phyloP scores from a whole-genome alignment of 2,329 filamentous ascomycete genomes.

The Fusarium armeniacum region DNA sequence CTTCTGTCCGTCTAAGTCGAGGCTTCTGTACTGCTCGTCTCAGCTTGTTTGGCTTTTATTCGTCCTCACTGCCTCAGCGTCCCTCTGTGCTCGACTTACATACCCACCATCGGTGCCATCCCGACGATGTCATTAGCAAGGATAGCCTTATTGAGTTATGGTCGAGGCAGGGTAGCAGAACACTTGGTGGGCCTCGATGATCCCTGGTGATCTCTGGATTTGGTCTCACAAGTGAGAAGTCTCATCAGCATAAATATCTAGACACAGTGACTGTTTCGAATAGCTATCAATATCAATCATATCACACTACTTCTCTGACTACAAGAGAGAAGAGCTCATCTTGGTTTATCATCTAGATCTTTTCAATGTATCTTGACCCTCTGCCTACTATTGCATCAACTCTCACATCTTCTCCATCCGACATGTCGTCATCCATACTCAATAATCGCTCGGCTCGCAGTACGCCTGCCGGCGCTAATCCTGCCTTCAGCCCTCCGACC shows the following conservation, averaged over 20 bases:
- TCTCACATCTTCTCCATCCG: constrained; percentile 30
- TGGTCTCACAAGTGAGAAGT: constrained; percentile 16
- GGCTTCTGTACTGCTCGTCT: constrained; percentile 26
- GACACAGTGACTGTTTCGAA: constrained; percentile 18
- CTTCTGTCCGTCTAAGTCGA: constrained; percentile 27
- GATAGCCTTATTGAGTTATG: constrained; percentile 42
- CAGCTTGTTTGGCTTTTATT: constrained; percentile 13
- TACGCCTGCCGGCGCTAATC: constrained; percentile 41
- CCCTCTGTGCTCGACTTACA: constrained; percentile 32
- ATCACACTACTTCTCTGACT: constrained; percentile 10
- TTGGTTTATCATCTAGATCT: constrained; percentile 8
- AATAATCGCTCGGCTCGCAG: constrained; percentile 46
- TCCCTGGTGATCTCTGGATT: constrained; percentile 19
- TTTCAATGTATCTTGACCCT: constrained; percentile 35
- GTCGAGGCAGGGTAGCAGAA: constrained; percentile 34
- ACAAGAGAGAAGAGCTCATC: constrained; percentile 17
- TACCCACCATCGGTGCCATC: constrained; percentile 37
- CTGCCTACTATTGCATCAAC: constrained; percentile 37
- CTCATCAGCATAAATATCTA: constrained; percentile 43
- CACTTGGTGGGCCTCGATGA: constrained; percentile 18
- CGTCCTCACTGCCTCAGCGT: constrained; percentile 25
- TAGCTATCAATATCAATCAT: constrained; percentile 18
- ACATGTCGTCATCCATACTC: constrained; percentile 43
- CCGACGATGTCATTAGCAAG: constrained; percentile 47
- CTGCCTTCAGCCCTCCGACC: constrained; percentile 41